Conservation (phyloP, 306 rosid species). For the Fagus sylvatica region DNA sequence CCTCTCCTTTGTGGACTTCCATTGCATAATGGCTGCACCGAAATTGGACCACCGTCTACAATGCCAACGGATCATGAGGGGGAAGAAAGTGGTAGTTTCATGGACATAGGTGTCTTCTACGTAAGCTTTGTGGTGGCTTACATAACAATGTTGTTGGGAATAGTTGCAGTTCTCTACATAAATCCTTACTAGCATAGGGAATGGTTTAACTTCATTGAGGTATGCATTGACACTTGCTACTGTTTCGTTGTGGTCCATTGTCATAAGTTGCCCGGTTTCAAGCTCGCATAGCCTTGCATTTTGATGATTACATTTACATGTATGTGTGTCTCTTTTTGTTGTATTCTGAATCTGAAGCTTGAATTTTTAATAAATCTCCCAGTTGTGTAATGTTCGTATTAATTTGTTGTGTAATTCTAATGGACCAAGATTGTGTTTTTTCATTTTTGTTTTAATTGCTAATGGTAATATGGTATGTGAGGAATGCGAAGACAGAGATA, state of each 20-base stretch:
- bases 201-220: not conserved
- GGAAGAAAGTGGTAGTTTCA: not conserved
- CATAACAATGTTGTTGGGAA: not conserved
- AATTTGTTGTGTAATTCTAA: no score
- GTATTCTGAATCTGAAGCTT: no score
- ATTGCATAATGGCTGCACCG: not conserved
- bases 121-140: not conserved
- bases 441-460: no score
- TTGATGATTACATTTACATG: no score
- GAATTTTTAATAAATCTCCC: no score
- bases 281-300: not conserved
- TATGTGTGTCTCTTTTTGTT: no score
- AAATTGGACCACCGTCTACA: not conserved
- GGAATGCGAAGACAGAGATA: no score
- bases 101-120: not conserved
- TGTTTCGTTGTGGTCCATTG: not conserved
- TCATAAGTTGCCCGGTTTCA: not conserved
- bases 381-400: no score
- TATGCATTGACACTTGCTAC: not conserved
- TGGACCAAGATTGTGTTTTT: no score
- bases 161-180: not conserved
- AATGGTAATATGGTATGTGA: no score
- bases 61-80: rapidly evolving
- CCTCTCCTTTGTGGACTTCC: not conserved
- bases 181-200: not conserved